Base-by-base conservation (phyloP, 2,329 filamentous ascomycete species). In the Calonectria hawksworthii region DNA sequence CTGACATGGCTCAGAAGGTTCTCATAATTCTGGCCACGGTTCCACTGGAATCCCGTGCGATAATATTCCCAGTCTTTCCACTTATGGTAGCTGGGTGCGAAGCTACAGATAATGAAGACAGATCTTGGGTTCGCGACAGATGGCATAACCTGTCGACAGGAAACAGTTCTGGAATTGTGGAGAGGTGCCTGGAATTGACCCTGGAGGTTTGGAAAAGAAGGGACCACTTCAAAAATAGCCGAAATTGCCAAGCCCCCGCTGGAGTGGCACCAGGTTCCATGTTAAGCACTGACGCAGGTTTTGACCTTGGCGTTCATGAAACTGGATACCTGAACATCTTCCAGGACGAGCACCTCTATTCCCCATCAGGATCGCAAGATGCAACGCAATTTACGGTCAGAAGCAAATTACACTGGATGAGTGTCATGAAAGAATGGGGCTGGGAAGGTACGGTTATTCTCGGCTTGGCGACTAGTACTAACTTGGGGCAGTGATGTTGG, bases 181-280 rank as follows among this genome's bases (percentile, higher is more conserved):
- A 75, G 16, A 61, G 75, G 8, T 76, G 75, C 32, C 28, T 76
- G 0, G 75, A 76, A 65, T 23, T 76, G n/a, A 76, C 75, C 3
- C n/a, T 30, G 32, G 75, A 76, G 54, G 73, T 76, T 10, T 76
- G 75, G 75, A 75, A 56, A 50, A 75, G 75, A 54, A 73, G 75
- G 8, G 73, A 76, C 23, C 26, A 28, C 16, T 30, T 41, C n/a
- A 23, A 34, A 23, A 68, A 59, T 10, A n/a, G 16, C 8, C 14
- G 14, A 18, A 23, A 34, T 23, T 51, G 1, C 18, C 38, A 50
- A 2, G 30, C 23, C 16, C 8, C 6, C 14, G 4, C 34, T n/a
- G 10, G n/a, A 21, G 71, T 38, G 30, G 32, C 32, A 23, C 11
- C 4, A 4, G 10, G 10, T 13, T 59, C 44, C 13, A 21, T 34